Evolutionary conservation across 2,329 filamentous ascomycete species (phyloP).

Genomic region (Xylaria sp.): DNA sequence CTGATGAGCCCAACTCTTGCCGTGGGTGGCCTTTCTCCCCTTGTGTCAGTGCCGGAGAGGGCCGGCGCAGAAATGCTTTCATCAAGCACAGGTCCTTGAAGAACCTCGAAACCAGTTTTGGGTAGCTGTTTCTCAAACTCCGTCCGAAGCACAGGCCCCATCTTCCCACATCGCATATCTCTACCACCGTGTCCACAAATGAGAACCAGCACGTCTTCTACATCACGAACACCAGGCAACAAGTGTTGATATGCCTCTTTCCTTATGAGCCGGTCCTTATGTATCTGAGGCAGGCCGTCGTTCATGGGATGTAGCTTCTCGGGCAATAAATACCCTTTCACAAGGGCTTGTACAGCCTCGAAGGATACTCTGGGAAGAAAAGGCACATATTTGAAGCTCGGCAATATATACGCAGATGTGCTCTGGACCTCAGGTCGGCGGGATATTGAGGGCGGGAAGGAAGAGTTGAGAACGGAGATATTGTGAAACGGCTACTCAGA

Average conservation of each 20-base stretch:
- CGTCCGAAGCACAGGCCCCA: constrained; percentile 73
- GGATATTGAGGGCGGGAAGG: constrained; percentile 66
- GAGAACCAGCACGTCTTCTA: constrained; percentile 74
- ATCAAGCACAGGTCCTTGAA: constrained; percentile 52
- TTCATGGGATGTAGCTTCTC: constrained; percentile 66
- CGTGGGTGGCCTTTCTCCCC: constrained; percentile 39
- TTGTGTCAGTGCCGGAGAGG: constrained; percentile 36
- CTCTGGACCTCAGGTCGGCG: constrained; percentile 54
- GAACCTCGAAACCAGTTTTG: constrained; percentile 55
- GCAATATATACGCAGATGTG: constrained; percentile 77
- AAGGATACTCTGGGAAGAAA: constrained; percentile 68
- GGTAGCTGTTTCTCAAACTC: constrained; percentile 71
- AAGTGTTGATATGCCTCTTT: constrained; percentile 58
- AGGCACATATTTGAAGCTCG: constrained; percentile 81
- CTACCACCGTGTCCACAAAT: constrained; percentile 87
- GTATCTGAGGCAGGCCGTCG: constrained; percentile 61
- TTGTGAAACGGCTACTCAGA: constrained; percentile 77
- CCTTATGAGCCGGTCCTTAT: constrained; percentile 57
- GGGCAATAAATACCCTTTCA: constrained; percentile 71
- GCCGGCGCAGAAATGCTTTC: constrained; percentile 40
- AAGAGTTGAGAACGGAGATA: constrained; percentile 76
- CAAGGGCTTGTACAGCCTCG: constrained; percentile 60
- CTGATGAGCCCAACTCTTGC: constrained; percentile 74
- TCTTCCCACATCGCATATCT: constrained; percentile 80
- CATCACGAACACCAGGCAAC: constrained; percentile 63